These are phyloP conservation scores for Plantago elongata DNA, from an alignment of 257 asterid species.

Conservation along the genomic window DNA sequence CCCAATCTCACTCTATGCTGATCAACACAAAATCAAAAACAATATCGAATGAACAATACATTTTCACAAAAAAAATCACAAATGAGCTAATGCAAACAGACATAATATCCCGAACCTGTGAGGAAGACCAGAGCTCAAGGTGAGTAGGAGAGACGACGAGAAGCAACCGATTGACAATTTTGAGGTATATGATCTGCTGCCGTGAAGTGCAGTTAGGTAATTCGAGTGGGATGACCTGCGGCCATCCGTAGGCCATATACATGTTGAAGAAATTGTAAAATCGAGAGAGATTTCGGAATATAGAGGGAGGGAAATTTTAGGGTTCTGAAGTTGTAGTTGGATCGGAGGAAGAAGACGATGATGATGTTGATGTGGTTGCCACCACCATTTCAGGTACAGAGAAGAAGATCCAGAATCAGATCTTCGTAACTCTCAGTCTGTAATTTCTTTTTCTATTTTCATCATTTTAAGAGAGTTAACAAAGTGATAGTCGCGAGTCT, in stretches of 20 bases:
- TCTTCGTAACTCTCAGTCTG: not conserved
- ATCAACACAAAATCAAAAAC: slow-evolving; percentile 7
- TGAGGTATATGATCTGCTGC: slow-evolving; percentile 74
- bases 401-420: slow-evolving; percentile 40
- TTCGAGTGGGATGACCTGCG: slow-evolving; percentile 96
- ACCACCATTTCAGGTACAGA: slow-evolving; percentile 28
- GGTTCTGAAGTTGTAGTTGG: slow-evolving; percentile 27
- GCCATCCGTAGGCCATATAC: slow-evolving; percentile 99
- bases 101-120: slow-evolving; percentile 47
- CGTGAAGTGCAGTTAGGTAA: slow-evolving; percentile 48
- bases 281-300: not conserved
- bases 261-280: slow-evolving; percentile 28
- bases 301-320: slow-evolving; percentile 18
- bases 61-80: not conserved
- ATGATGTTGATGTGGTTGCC: slow-evolving; percentile 8
- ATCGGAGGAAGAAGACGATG: slow-evolving; percentile 28
- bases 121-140: slow-evolving; percentile 92
- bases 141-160: slow-evolving; percentile 83
- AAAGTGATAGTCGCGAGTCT: no score
- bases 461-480: no score
- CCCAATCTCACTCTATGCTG: slow-evolving; percentile 99
- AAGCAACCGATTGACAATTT: slow-evolving; percentile 67
- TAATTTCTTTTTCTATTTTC: no score
- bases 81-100: slow-evolving; percentile 13
- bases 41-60: slow-evolving; percentile 1